A percentile compares a stretch with the other conserved stretches of the same genome.
Evolutionary conservation across 1,284 basidiomycete genomes (phyloP).

Genomic region (Tetrapyrgos nigripes): DNA sequence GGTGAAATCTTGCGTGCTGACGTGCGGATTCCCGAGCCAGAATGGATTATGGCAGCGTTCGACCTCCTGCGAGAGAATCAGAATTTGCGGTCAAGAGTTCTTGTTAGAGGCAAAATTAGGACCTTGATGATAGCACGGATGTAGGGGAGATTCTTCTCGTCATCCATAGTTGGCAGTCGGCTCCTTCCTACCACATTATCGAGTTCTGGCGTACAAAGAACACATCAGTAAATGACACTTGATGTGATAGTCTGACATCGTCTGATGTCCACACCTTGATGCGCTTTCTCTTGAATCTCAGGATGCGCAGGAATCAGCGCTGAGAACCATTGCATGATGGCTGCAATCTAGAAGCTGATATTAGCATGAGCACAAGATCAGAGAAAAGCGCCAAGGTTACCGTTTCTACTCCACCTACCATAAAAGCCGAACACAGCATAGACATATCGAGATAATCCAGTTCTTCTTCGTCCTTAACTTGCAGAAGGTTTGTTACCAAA

Average conservation of each 20-base stretch:
- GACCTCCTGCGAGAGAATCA: constrained; percentile 27
- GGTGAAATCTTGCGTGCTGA: constrained; percentile 42
- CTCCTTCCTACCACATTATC: constrained; percentile 32
- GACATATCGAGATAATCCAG: constrained; percentile 45
- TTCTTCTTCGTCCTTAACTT: constrained; percentile 39
- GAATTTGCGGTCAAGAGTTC: no score
- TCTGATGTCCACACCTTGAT: no score
- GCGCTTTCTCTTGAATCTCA: constrained; percentile 35
- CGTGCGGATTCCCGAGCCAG: constrained; percentile 48
- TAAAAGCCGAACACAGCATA: constrained; percentile 45
- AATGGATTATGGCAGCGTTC: constrained; percentile 44
- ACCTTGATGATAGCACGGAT: constrained; percentile 44
- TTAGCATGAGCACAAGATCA: neutral
- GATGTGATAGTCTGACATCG: no score
- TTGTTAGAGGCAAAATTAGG: no score
- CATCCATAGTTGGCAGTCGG: constrained; percentile 36
- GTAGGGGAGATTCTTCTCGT: constrained; percentile 41
- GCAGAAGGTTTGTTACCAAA: constrained; percentile 44
- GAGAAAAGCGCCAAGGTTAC: constrained; percentile 26
- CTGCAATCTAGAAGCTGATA: constrained; percentile 31
- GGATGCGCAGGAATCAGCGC: constrained; percentile 39
- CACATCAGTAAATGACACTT: no score
- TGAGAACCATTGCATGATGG: constrained; percentile 45
- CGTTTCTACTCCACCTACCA: constrained; percentile 48
- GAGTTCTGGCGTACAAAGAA: no score